These are phyloP conservation scores for Podaxis pistillaris DNA, from an alignment of 768 basidiomycete genomes.

Conservation along the genomic window DNA sequence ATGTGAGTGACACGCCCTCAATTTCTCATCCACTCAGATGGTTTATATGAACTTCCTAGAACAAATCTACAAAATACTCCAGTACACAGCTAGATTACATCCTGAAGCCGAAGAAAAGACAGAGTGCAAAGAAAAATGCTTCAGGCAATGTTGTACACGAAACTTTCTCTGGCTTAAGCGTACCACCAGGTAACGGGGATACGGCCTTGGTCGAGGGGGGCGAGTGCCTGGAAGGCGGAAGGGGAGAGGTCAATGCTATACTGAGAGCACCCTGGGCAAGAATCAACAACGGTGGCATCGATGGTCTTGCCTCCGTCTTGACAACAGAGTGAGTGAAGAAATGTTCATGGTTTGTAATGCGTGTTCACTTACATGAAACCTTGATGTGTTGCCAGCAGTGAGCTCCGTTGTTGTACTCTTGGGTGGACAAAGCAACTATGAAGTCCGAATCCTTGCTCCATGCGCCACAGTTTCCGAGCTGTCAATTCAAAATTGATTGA, in stretches of 20 bases:
- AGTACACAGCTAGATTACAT: not conserved
- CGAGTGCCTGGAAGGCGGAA: constrained; percentile 27
- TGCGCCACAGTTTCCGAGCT: constrained; percentile 26
- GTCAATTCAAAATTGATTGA: not conserved
- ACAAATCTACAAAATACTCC: not conserved
- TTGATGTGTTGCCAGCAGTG: constrained; percentile 24
- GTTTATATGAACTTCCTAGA: not conserved
- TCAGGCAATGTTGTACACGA: not conserved
- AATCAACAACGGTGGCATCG: constrained; percentile 26
- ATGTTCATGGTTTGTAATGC: not conserved
- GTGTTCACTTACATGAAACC: constrained; percentile 21
- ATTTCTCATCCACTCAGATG: not conserved
- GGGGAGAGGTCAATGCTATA: constrained; percentile 28
- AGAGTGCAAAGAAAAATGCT: not conserved
- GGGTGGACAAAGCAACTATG: constrained; percentile 24
- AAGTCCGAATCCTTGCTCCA: constrained; percentile 20
- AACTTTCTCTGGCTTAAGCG: constrained; percentile 6
- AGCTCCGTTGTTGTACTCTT: constrained; percentile 19
- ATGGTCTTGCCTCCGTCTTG: constrained; percentile 26
- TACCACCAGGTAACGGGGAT: constrained; percentile 27
- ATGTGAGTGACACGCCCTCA: not conserved
- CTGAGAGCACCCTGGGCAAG: constrained; percentile 28
- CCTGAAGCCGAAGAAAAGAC: not conserved
- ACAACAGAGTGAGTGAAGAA: not conserved
- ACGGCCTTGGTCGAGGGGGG: constrained; percentile 22